A percentile compares a stretch with the other conserved stretches of the same genome.
phyloP scores from a whole-genome alignment of 1,284 basidiomycete species.

The Leccinum colubrinum region DNA sequence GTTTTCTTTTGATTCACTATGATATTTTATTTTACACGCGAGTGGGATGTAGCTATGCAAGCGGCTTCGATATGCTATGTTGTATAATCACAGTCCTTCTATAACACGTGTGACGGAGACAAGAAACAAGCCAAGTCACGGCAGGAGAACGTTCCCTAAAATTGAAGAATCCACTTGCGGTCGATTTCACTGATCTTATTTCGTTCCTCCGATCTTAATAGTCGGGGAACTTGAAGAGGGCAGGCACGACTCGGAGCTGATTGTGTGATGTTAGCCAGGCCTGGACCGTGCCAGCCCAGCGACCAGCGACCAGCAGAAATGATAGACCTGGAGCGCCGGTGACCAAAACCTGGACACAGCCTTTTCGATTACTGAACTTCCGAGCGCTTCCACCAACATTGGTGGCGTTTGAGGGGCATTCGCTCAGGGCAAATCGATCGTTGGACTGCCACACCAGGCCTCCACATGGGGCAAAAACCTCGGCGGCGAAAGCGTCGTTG shows the following conservation, averaged over 20 bases:
- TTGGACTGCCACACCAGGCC: background rate
- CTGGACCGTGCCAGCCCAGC: background rate
- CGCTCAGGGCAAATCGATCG: background rate
- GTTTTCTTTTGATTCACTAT: background rate
- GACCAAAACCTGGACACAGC: background rate
- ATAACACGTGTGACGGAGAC: background rate
- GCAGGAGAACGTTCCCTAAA: background rate
- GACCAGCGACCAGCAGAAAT: background rate
- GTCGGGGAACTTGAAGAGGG: background rate
- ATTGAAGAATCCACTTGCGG: background rate
- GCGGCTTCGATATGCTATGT: background rate
- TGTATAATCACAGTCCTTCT: background rate
- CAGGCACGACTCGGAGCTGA: background rate
- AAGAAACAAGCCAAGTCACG: background rate
- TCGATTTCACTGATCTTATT: background rate
- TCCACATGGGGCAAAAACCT: background rate
- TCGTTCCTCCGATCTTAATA: background rate
- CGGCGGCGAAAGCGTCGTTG: background rate
- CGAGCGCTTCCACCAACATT: background rate
- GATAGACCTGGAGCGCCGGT: background rate
- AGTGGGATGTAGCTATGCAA: conserved; percentile 4
- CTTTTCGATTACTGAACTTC: background rate
- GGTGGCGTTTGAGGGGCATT: background rate
- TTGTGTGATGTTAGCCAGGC: background rate
- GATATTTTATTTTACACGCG: background rate